phyloP scores from a whole-genome alignment of 352 stramenopile species.

The Globisporangium yorkense region DNA sequence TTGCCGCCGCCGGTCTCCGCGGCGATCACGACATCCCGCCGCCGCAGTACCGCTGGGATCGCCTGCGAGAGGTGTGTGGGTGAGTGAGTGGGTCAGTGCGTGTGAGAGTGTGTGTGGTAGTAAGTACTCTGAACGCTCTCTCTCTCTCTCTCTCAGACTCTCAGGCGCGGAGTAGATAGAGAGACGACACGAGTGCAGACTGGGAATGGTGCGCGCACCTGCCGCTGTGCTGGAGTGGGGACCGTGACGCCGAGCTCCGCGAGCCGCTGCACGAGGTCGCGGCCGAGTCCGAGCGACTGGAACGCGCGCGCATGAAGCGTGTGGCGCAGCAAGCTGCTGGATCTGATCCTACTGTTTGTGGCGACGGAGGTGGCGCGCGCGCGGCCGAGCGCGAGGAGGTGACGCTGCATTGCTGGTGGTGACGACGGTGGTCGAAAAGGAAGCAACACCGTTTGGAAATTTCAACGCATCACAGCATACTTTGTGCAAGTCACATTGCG shows the following conservation, averaged over 20 bases:
- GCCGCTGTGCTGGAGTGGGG: slow-evolving; percentile 47
- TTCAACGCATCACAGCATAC: too few relatives aligned
- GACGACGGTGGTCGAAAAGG: too few relatives aligned
- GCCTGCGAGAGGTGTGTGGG: slow-evolving; percentile 16
- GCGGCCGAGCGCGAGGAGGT: not conserved
- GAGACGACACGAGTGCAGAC: too few relatives aligned
- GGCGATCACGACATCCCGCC: slow-evolving; percentile 89
- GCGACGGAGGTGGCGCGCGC: not conserved
- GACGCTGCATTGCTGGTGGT: too few relatives aligned
- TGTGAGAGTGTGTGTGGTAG: too few relatives aligned
- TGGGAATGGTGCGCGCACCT: too few relatives aligned
- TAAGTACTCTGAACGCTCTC: too few relatives aligned
- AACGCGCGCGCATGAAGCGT: slow-evolving; percentile 23
- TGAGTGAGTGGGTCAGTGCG: not conserved
- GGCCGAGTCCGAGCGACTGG: slow-evolving; percentile 48
- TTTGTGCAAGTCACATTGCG: too few relatives aligned
- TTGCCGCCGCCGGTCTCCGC: slow-evolving; percentile 95
- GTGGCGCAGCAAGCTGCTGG: not conserved
- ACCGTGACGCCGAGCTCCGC: slow-evolving; percentile 23
- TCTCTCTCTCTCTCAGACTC: too few relatives aligned
- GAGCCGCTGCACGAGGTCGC: slow-evolving; percentile 28
- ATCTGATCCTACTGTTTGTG: not conserved
- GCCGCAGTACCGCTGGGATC: slow-evolving; percentile 44
- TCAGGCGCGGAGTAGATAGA: too few relatives aligned
- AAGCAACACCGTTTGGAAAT: too few relatives aligned